Percentiles rank a stretch among this genome's conserved stretches.
phyloP scores from a whole-genome alignment of 73 alveolate genomes.

The Symbiodinium natans region DNA sequence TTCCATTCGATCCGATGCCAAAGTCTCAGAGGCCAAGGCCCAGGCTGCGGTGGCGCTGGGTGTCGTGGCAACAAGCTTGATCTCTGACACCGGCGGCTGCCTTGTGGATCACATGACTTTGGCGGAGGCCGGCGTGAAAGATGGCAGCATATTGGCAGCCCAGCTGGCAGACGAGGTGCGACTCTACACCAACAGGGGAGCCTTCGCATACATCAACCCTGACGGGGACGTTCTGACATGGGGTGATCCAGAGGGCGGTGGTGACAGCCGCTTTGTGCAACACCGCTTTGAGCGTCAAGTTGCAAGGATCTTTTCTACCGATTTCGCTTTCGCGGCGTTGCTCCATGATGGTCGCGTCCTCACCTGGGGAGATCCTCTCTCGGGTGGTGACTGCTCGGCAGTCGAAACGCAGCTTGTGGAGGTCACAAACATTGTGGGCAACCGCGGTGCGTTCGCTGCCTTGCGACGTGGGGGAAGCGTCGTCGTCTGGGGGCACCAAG shows the following conservation, averaged over 20 bases:
- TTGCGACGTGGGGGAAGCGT: conserved; percentile 62
- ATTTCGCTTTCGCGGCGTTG: conserved; percentile 79
- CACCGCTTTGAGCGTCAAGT: neutral
- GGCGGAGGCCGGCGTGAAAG: neutral
- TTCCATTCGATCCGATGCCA: neutral
- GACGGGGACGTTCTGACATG: neutral
- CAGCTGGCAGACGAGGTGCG: conserved; percentile 17
- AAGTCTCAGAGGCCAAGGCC: conserved; percentile 2
- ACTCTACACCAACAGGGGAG: neutral
- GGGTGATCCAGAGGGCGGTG: conserved; percentile 7
- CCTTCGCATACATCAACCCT: neutral
- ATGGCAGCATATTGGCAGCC: neutral
- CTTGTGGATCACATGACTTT: neutral
- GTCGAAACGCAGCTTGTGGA: conserved; percentile 81
- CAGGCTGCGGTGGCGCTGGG: conserved; percentile 4
- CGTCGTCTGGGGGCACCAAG: conserved; percentile 75
- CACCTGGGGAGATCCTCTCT: conserved; percentile 72
- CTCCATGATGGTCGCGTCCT: conserved; percentile 43
- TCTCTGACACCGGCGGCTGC: conserved; percentile 13
- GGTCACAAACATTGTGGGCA: conserved; percentile 50
- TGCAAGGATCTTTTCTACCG: conserved; percentile 45
- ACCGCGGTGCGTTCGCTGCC: conserved; percentile 74
- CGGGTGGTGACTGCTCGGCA: conserved; percentile 77
- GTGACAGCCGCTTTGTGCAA: conserved; percentile 15
- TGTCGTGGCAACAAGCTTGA: neutral